Evolutionary conservation across 106 monocot genomes (phyloP), one percentile per base, ranked within the genome.

Genomic region (Cymbidium sinense): DNA sequence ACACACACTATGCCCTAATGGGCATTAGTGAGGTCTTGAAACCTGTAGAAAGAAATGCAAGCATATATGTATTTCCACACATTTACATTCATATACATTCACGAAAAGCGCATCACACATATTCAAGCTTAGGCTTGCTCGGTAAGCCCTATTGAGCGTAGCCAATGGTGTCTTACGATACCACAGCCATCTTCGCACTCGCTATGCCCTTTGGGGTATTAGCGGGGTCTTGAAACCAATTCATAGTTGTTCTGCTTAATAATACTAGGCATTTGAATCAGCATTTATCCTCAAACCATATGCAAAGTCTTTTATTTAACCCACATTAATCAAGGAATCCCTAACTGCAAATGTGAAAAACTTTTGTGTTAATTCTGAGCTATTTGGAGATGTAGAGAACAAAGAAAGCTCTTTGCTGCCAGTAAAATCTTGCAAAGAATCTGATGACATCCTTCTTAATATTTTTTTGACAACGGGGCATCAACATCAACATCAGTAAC

Each of bases 161-260:
- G n/a, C n/a, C n/a, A n/a, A n/a, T n/a, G n/a, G n/a, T n/a, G n/a
- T n/a, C n/a, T n/a, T n/a, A n/a, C n/a, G n/a, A n/a, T n/a, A n/a
- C n/a, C n/a, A n/a, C n/a, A n/a, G n/a, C n/a, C n/a, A n/a, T n/a
- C n/a, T n/a, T n/a, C n/a, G n/a, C n/a, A n/a, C n/a, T n/a, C n/a
- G n/a, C n/a, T n/a, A n/a, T n/a, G n/a, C n/a, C n/a, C n/a, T n/a
- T n/a, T n/a, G n/a, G n/a, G n/a, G n/a, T n/a, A n/a, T n/a, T n/a
- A n/a, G n/a, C n/a, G n/a, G n/a, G n/a, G n/a, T n/a, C n/a, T n/a
- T n/a, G n/a, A n/a, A n/a, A n/a, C n/a, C 94, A 98, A 75, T 82
- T 98, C 98, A 84, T 94, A 94, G 79, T 98, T 98, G 81, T 94
- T 98, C 81, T 98, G 98, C 50, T 94, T 98, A 70, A 89, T 81